A percentile compares a stretch with the other conserved stretches of the same genome.
These are phyloP conservation scores for Schizopora paradoxa DNA, from an alignment of 1,284 basidiomycete species.

Conservation along the genomic window DNA sequence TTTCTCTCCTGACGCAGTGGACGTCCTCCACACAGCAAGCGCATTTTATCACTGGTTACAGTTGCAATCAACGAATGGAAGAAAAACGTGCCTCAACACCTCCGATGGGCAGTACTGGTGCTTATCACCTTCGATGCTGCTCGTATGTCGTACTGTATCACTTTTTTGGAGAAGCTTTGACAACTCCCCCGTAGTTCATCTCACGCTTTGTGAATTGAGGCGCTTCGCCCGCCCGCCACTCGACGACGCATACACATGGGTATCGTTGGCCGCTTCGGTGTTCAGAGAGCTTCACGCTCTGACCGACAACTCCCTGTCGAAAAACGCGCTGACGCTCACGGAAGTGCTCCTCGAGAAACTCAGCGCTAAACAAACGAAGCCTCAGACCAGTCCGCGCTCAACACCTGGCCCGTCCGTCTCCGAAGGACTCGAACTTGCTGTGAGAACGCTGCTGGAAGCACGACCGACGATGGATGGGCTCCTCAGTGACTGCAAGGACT, in stretches of 20 bases:
- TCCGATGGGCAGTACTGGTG: conserved; percentile 15
- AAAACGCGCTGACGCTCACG: too few species aligned
- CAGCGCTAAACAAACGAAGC: too few species aligned
- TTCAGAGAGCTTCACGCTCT: conserved; percentile 4
- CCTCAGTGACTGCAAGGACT: too few species aligned
- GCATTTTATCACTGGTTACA: not conserved
- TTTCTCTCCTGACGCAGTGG: not conserved
- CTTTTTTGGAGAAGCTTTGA: not conserved
- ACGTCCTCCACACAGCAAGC: not conserved
- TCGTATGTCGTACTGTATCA: conserved; percentile 2
- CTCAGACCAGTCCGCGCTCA: too few species aligned
- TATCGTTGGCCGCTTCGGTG: conserved; percentile 19
- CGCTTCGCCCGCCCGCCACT: conserved; percentile 19
- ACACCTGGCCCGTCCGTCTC: too few species aligned
- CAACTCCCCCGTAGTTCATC: conserved; percentile 15
- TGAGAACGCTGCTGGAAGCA: too few species aligned
- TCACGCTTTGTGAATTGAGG: conserved; percentile 23
- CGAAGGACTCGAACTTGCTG: too few species aligned
- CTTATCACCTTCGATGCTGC: conserved; percentile 15
- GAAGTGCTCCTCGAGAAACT: too few species aligned
- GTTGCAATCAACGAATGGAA: conserved; percentile 3
- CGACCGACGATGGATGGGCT: too few species aligned
- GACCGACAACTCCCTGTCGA: too few species aligned
- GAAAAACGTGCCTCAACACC: conserved; percentile 5
- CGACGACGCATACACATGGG: conserved; percentile 24